A percentile compares a stretch with the other conserved stretches of the same genome.
Conservation (phyloP, 2,329 filamentous ascomycete genomes). For the Camillea tinctor region DNA sequence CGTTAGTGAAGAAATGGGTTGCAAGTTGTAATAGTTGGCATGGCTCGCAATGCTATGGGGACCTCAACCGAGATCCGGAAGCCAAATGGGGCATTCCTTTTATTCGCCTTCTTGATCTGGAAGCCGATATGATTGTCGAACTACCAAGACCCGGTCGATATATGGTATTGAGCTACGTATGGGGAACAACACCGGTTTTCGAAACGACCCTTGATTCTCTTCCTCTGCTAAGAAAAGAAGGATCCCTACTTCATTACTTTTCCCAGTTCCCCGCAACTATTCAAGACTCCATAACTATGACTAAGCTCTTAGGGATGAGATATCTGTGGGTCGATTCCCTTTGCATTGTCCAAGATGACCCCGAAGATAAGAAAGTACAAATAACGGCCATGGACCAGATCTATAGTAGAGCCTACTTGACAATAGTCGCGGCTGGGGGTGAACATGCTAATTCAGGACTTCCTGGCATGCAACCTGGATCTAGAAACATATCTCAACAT, state of each 20-base stretch:
- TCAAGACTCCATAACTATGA: constrained; percentile 18
- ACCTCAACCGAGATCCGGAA: not conserved
- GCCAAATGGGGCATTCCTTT: not conserved
- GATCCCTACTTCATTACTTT: not conserved
- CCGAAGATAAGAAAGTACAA: constrained; percentile 18
- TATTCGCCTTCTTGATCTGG: not conserved
- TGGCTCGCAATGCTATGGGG: not conserved
- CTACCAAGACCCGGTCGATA: not conserved
- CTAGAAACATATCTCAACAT: not conserved
- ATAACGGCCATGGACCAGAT: constrained; percentile 18
- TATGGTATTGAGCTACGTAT: constrained; percentile 10
- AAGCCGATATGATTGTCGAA: not conserved
- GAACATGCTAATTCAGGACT: constrained; percentile 3
- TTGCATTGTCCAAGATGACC: constrained; percentile 26
- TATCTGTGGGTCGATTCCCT: constrained; percentile 29
- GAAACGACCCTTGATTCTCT: not conserved
- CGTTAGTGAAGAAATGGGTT: not conserved
- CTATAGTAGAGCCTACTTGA: constrained; percentile 16
- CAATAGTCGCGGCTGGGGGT: constrained; percentile 9
- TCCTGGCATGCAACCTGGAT: not conserved
- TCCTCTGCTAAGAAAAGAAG: not conserved
- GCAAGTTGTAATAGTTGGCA: not conserved
- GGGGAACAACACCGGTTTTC: constrained; percentile 5
- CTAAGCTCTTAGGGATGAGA: constrained; percentile 13
- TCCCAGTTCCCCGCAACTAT: constrained; percentile 14